These are phyloP conservation scores for Periconia macrospinosa DNA, from an alignment of 2,329 filamentous ascomycete genomes.

Conservation along the genomic window DNA sequence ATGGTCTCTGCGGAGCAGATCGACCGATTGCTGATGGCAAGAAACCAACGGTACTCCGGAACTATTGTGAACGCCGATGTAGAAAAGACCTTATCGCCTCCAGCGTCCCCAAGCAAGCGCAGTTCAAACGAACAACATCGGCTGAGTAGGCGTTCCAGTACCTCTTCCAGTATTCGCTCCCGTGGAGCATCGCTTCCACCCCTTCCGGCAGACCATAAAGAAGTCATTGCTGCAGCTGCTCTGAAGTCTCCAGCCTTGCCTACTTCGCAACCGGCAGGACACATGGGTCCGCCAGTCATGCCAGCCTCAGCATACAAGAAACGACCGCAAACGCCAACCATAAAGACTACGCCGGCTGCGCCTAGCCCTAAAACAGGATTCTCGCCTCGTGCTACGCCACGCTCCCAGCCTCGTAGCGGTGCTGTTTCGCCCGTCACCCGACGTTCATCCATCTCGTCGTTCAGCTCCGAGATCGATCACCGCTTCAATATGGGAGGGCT, in stretches of 20 bases:
- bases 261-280: slow-evolving; percentile 40
- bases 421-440: slow-evolving; percentile 59
- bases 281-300: slow-evolving; percentile 83
- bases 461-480: slow-evolving; percentile 89
- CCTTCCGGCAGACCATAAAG: slow-evolving; percentile 78
- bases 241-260: slow-evolving; percentile 50
- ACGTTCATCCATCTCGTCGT: slow-evolving; percentile 90
- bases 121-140: slow-evolving; percentile 29
- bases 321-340: slow-evolving; percentile 43
- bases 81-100: slow-evolving; percentile 35
- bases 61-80: slow-evolving; percentile 31
- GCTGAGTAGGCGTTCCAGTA: slow-evolving; percentile 64
- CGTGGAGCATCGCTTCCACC: slow-evolving; percentile 64
- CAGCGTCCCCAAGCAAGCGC: slow-evolving; percentile 39
- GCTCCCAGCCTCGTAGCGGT: slow-evolving; percentile 48
- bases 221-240: slow-evolving; percentile 78
- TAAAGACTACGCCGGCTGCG: slow-evolving; percentile 46
- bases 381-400: slow-evolving; percentile 55
- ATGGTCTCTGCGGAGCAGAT: slow-evolving; percentile 80
- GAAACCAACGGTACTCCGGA: slow-evolving; percentile 38
- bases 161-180: slow-evolving; percentile 67
- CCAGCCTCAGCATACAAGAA: slow-evolving; percentile 73
- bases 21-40: slow-evolving; percentile 70
- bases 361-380: slow-evolving; percentile 55
- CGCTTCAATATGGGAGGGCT: slow-evolving; percentile 72